Base-by-base conservation (phyloP, 139 green algal species). In the Diplosphaera chodatii region DNA sequence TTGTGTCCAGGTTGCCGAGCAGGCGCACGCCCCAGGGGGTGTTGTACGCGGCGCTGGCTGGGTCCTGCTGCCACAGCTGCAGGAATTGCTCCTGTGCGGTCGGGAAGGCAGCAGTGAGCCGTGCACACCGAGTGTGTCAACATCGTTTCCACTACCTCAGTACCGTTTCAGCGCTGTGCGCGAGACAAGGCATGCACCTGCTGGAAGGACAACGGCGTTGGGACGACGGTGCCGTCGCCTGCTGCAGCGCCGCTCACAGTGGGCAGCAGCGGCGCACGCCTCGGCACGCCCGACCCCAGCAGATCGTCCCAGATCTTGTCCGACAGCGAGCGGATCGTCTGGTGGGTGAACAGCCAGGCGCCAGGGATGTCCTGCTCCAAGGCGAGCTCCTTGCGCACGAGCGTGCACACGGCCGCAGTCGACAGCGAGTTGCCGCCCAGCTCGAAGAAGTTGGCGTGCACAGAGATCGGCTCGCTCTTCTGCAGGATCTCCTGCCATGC, bases 351-450 rank as follows among this genome's bases (percentile, higher is more conserved):
- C 40, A 80, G 63, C 62, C 37, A 37, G 25, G 71, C 41, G 55
- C 30, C 68, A 25, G 74, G 73, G 63, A 73, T 59, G 48, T 59
- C 16, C 16, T 21, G 28, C 4, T 69, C 56, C 21, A 78, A 1
- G 3, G n/a, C 25, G 18, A 71, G 40, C 15, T 59, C 55, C 2
- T 20, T 22, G 22, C 64, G 63, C 8, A 71, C n/a, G 68, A 40
- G 55, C 33, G 55, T 68, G 55, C 40, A 67, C 21, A 80, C 48
- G 25, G 59, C 66, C 28, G 67, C 70, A 56, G 67, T 71, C 67
- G 40, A 41, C 31, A 81, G 71, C 25, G 70, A 77, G 67, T 40
- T 81, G 29, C 76, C 76, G 59, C 76, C 76, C 48, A 59, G 13
- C 48, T 59, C 48, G 48, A 59, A 59, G 10, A 21, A 59, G 48